phyloP scores from a whole-genome alignment of 805 yeast species.

The Jamesozyma jinghongensis region DNA sequence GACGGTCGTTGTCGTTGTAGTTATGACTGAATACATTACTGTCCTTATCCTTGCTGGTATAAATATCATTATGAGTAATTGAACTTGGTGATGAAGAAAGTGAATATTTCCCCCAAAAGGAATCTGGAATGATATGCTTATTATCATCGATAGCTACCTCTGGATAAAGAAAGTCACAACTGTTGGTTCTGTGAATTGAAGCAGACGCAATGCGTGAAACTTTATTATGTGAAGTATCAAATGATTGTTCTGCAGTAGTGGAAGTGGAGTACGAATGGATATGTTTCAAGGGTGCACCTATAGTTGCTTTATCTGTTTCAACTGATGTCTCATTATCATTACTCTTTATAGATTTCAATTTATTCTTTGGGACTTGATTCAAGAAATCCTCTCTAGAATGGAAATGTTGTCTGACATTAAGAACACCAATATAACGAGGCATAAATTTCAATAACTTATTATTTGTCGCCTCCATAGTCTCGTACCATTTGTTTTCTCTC shows the following conservation, averaged over 20 bases:
- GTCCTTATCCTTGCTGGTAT: neutral
- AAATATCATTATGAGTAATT: slow-evolving; percentile 22
- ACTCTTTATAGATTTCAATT: neutral
- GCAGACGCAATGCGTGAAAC: neutral
- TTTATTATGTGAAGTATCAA: slow-evolving; percentile 1
- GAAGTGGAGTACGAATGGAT: slow-evolving; percentile 15
- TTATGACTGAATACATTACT: neutral
- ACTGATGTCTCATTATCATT: slow-evolving; percentile 7
- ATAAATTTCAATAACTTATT: slow-evolving; percentile 70
- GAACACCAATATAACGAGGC: slow-evolving; percentile 92
- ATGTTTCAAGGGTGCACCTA: slow-evolving; percentile 11
- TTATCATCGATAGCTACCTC: slow-evolving; percentile 92
- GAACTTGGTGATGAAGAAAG: slow-evolving; percentile 31
- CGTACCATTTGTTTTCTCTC: slow-evolving; percentile 88
- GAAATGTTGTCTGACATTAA: slow-evolving; percentile 74
- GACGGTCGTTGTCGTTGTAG: neutral
- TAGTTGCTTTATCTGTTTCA: slow-evolving; percentile 3
- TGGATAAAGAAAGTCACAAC: slow-evolving; percentile 32
- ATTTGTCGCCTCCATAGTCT: slow-evolving; percentile 70
- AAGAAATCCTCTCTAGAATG: slow-evolving; percentile 24
- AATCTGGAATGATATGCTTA: slow-evolving; percentile 81
- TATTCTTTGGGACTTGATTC: slow-evolving; percentile 9
- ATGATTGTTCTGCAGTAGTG: slow-evolving; percentile 8
- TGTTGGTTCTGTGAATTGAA: neutral
- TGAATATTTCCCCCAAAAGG: slow-evolving; percentile 58